A percentile compares a stretch with the other conserved stretches of the same genome.
Conservation (phyloP, 2,329 filamentous ascomycete genomes). For the Diplodia sapinea region DNA sequence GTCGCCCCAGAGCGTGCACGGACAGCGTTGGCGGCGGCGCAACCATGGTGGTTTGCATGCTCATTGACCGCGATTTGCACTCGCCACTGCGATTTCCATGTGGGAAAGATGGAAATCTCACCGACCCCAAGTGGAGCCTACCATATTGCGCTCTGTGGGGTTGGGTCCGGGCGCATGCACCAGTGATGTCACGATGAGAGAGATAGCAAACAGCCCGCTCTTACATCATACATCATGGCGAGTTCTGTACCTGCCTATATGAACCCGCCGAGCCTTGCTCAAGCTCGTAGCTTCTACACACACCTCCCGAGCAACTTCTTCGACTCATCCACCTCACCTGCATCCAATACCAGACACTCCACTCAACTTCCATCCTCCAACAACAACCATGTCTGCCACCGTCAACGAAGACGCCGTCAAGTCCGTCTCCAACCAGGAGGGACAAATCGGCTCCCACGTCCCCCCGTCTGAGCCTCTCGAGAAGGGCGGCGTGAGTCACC, state of each 20-base stretch:
- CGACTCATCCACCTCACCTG: background rate
- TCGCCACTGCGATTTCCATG: background rate
- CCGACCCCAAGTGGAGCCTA: background rate
- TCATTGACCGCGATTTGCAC: background rate
- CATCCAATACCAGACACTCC: background rate
- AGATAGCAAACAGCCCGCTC: background rate
- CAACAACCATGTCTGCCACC: constrained; percentile 49
- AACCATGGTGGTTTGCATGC: background rate
- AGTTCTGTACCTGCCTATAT: background rate
- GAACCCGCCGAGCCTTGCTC: no score
- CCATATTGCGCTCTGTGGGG: background rate
- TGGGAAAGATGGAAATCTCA: background rate
- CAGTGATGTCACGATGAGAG: constrained; percentile 1
- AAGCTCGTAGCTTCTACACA: background rate
- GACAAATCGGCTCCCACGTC: constrained; percentile 62
- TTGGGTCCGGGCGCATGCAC: background rate
- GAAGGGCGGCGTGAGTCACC: constrained; percentile 59
- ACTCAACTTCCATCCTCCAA: background rate
- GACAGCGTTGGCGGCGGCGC: background rate
- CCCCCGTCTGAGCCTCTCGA: constrained; percentile 60
- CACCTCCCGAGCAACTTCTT: no score
- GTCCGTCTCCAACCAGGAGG: constrained; percentile 56
- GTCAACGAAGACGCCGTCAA: constrained; percentile 56
- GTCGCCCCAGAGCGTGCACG: background rate
- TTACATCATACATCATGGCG: constrained; percentile 11